These are phyloP conservation scores for Dioszegia crocea DNA, from an alignment of 768 basidiomycete genomes.

Conservation along the genomic window DNA sequence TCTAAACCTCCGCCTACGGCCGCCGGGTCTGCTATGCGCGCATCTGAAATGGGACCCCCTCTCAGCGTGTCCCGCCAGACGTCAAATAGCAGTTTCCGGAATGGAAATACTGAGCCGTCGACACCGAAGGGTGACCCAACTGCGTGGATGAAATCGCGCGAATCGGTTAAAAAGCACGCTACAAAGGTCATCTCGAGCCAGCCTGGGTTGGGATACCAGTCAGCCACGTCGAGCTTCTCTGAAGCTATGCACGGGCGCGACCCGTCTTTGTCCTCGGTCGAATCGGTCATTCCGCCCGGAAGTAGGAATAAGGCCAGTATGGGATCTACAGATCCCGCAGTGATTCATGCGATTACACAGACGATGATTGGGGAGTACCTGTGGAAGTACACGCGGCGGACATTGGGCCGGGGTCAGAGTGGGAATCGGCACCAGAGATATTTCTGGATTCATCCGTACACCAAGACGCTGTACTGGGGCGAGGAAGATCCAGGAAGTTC, in stretches of 20 bases:
- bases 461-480: constrained; percentile 96
- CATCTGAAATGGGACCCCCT: constrained; percentile 28
- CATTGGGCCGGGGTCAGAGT: constrained; percentile 85
- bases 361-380: constrained; percentile 99
- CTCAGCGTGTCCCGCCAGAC: constrained; percentile 26
- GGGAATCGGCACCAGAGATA: constrained; percentile 87
- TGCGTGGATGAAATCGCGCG: constrained; percentile 24
- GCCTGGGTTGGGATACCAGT: constrained; percentile 7
- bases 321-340: constrained; percentile 72
- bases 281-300: constrained; percentile 14
- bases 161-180: constrained; percentile 31
- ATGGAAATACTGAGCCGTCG: constrained; percentile 1
- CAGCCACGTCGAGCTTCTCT: constrained; percentile 30
- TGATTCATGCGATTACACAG: constrained; percentile 97
- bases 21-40: constrained; percentile 29
- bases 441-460: constrained; percentile 99
- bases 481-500: constrained; percentile 86
- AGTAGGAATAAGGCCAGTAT: constrained; percentile 6
- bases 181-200: constrained; percentile 22
- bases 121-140: constrained; percentile 20
- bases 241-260: constrained; percentile 17
- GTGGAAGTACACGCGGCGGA: constrained; percentile 89
- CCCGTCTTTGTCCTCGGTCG: constrained; percentile 40
- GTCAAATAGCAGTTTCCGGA: constrained; percentile 16
- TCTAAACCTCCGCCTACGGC: constrained; percentile 28